Evolutionary conservation across 1,284 basidiomycete species (phyloP).

Genomic region (Afroboletus lepidellus): DNA sequence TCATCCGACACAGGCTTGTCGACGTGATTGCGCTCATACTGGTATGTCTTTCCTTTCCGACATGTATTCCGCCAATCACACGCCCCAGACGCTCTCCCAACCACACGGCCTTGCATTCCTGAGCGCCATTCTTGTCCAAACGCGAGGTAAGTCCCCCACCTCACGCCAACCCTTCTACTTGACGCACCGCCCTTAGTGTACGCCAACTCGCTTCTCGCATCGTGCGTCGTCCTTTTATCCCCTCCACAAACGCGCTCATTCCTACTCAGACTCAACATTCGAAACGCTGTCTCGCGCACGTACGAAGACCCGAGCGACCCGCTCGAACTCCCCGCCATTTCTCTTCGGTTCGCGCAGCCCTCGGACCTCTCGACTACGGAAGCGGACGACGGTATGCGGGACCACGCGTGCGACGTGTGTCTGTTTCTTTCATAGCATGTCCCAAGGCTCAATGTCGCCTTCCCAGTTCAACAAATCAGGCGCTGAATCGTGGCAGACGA

Average conservation of each 20-base stretch:
- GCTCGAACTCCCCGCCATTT: slow-evolving; percentile 15
- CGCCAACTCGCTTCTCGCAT: slow-evolving; percentile 31
- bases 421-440: too few relatives aligned
- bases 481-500: slow-evolving; percentile 17
- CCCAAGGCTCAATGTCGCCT: neutral
- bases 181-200: slow-evolving; percentile 17
- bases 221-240: slow-evolving; percentile 16
- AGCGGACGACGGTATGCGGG: neutral
- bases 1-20: slow-evolving; percentile 20
- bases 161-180: too few relatives aligned
- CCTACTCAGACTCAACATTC: slow-evolving; percentile 24
- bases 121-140: slow-evolving; percentile 27
- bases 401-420: slow-evolving; percentile 1
- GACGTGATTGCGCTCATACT: slow-evolving; percentile 30
- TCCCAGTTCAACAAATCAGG: slow-evolving; percentile 10
- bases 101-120: slow-evolving; percentile 22
- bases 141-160: slow-evolving; percentile 18
- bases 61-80: too few relatives aligned
- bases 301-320: slow-evolving; percentile 6
- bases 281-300: slow-evolving; percentile 18
- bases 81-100: slow-evolving; percentile 10
- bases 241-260: neutral
- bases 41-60: slow-evolving; percentile 12
- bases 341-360: slow-evolving; percentile 23
- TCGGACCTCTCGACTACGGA: slow-evolving; percentile 9